Base-by-base conservation (phyloP, 2,329 filamentous ascomycete genomes). In the Aschersonia sp. region DNA sequence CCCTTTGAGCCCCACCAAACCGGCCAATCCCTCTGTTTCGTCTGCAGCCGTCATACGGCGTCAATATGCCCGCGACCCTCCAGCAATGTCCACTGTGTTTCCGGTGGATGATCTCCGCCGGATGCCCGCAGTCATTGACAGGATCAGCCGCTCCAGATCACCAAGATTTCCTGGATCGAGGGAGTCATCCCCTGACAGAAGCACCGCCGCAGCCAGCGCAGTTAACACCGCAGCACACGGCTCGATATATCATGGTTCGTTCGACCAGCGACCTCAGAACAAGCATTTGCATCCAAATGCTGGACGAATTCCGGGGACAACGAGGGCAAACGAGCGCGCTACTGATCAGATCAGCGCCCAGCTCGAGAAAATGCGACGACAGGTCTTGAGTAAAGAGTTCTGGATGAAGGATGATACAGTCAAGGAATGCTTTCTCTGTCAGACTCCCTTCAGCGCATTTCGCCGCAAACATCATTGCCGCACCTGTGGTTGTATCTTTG, bases 351-450 rank as follows among this genome's bases (percentile, higher is more conserved):
- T 82, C 50, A 81, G 70, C 56, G 74, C 77, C 6, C 74, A 77
- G 48, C 66, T 84, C 5, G 78, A 79, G 45, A 82, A 85, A 55
- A 84, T 95, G 72, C 80, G 84, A 52, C 85, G 87, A 57, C 89
- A 91, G 59, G 82, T 98, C 5, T 69, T 97, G 44, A 94, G 86
- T 61, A 92, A 89, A 59, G 89, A 97, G 56, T 97, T 95, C 57
- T 97, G 91, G 92, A 98, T 98, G 92, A 86, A 89, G 51, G 92
- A 98, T 61, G 92, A 97, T 59, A 96, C 94, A 52, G 94, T 91
- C 51, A 97, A 94, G 61, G 91, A 96, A 57, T 98, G 92, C 59
- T 98, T 96, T 61, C 78, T 87, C 43, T 98, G 92, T 58, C 87
- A 87, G 43, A 84, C 87, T 50, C 77, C 85, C 2, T 98, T 98